A percentile compares a stretch with the other conserved stretches of the same genome.
Evolutionary conservation across 1,284 basidiomycete species (phyloP).

Genomic region (Erythrobasidium hasegawianum): DNA sequence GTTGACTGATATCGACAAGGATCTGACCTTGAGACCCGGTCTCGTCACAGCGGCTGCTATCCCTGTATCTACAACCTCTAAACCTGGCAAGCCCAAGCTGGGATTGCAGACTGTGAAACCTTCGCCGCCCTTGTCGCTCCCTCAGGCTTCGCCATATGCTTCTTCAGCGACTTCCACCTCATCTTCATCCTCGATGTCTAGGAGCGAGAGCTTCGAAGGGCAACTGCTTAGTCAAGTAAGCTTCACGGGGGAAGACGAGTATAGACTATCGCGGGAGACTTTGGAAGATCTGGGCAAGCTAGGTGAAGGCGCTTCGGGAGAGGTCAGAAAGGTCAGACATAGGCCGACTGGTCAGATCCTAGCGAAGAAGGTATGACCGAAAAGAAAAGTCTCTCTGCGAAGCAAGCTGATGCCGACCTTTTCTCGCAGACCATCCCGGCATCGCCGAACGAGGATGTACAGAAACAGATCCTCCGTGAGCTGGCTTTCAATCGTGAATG

Average conservation of each 20-base stretch:
- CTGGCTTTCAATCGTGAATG: conserved; percentile 82
- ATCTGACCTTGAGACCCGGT: background rate
- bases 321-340: conserved; percentile 85
- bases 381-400: conserved; percentile 32
- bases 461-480: conserved; percentile 87
- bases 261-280: conserved; percentile 38
- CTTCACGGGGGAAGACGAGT: conserved; percentile 27
- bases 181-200: conserved; percentile 6
- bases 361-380: conserved; percentile 69
- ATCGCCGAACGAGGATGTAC: conserved; percentile 77
- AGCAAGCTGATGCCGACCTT: too few relatives aligned
- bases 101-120: conserved; percentile 4
- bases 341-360: conserved; percentile 70
- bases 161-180: conserved; percentile 12
- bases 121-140: conserved; percentile 6
- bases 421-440: conserved; percentile 73
- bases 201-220: conserved; percentile 25
- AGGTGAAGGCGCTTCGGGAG: conserved; percentile 93
- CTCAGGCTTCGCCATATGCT: background rate
- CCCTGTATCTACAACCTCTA: background rate
- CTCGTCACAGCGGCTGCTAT: background rate
- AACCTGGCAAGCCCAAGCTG: conserved; percentile 25
- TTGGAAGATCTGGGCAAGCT: conserved; percentile 56
- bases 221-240: conserved; percentile 22
- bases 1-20: background rate